These are phyloP conservation scores for Trichosanthes cucumerina DNA, from an alignment of 306 rosid genomes.

Conservation along the genomic window DNA sequence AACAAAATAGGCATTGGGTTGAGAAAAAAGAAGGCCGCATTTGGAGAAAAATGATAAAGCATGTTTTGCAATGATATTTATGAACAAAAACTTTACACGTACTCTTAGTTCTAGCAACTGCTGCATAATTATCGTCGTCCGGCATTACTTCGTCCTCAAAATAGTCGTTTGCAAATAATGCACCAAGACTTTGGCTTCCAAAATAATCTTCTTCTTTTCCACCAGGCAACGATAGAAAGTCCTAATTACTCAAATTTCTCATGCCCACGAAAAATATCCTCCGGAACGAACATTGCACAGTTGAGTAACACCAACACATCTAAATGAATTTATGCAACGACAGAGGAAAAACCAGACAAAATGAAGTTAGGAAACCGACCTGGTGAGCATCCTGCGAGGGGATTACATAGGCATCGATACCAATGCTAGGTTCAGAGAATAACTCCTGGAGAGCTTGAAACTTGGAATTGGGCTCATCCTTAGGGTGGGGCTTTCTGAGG, in stretches of 20 bases:
- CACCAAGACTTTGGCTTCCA: slow-evolving; percentile 36
- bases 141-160: slow-evolving; percentile 55
- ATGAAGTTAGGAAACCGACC: slow-evolving; percentile 22
- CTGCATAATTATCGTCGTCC: slow-evolving; percentile 25
- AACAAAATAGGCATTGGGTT: background rate
- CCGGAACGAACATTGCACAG: background rate
- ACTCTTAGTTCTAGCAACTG: slow-evolving; percentile 16
- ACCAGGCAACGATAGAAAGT: slow-evolving; percentile 19
- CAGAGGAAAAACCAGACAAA: background rate
- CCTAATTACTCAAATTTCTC: background rate
- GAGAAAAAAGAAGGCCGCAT: background rate
- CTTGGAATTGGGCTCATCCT: slow-evolving; percentile 41
- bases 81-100: background rate
- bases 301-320: background rate
- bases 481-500: slow-evolving; percentile 21
- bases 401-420: slow-evolving; percentile 74
- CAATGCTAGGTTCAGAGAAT: slow-evolving; percentile 47
- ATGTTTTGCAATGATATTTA: background rate
- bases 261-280: background rate
- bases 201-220: slow-evolving; percentile 59
- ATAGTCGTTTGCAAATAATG: slow-evolving; percentile 55
- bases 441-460: slow-evolving; percentile 58
- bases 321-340: background rate
- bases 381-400: slow-evolving; percentile 98
- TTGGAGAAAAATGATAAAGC: background rate